A percentile compares a stretch with the other conserved stretches of the same genome.
These are phyloP conservation scores for Aspergillus tanneri DNA, from an alignment of 2,329 filamentous ascomycete species.

Conservation along the genomic window DNA sequence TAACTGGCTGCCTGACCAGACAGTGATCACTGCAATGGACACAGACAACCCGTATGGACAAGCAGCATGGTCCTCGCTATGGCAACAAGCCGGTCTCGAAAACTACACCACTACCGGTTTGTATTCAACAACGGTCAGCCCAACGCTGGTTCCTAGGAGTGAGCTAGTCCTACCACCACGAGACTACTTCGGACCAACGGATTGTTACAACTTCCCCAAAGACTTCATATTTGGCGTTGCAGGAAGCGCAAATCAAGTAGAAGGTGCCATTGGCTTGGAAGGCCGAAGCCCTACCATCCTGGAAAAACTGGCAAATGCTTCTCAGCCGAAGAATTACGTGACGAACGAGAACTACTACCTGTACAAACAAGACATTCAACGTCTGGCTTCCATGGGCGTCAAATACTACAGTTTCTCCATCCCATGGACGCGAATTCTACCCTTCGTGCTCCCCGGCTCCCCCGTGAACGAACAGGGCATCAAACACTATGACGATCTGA, in stretches of 20 bases:
- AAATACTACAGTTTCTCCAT: conserved; percentile 48
- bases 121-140: conserved; percentile 54
- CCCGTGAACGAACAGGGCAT: conserved; percentile 50
- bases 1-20: conserved; percentile 34
- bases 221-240: conserved; percentile 48
- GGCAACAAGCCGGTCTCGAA: conserved; percentile 29
- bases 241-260: conserved; percentile 46
- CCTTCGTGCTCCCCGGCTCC: conserved; percentile 45
- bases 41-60: conserved; percentile 34
- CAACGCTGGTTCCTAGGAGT: conserved; percentile 55
- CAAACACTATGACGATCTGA: conserved; percentile 51
- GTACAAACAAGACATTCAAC: conserved; percentile 49
- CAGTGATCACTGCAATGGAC: conserved; percentile 28
- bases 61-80: conserved; percentile 39
- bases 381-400: conserved; percentile 41
- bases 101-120: conserved; percentile 39
- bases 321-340: conserved; percentile 48
- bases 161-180: conserved; percentile 57
- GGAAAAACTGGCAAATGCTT: conserved; percentile 37
- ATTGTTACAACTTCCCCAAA: conserved; percentile 35
- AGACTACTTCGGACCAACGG: conserved; percentile 49
- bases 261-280: conserved; percentile 45
- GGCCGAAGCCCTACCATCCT: conserved; percentile 41
- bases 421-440: conserved; percentile 51
- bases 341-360: conserved; percentile 52